Evolutionary conservation across 2,329 filamentous ascomycete genomes (phyloP), one percentile per base, ranked within the genome.

Genomic region (Apiospora pterosperma): DNA sequence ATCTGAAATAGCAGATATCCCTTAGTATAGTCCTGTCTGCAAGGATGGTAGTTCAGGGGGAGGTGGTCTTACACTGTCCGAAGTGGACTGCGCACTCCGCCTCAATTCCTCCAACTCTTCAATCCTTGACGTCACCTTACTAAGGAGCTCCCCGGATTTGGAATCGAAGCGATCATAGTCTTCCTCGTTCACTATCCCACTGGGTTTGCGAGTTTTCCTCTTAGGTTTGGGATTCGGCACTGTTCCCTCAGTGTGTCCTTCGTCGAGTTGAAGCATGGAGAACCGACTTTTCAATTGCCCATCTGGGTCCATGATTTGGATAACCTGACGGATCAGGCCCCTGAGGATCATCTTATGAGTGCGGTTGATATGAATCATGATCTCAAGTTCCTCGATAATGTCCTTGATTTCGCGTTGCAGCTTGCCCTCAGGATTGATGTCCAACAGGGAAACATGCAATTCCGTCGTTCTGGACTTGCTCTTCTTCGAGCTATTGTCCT

Each of bases 381-480:
- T 84, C 10, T 79, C 77, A 0, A 84, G 74, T 65, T 84, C 81
- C 16, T 83, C 81, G 1, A 79, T 69, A 25, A 84, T 81, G 48
- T 84, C 81, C 60, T 81, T 80, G 11, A 81, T 78, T 61, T 84
- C 81, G 0, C 74, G 70, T 36, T 81, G 76, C 0, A 84, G 70
- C 23, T 76, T 73, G 0, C 78, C 79, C 65, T 83, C 80, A 1
- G 76, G 75, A 3, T 76, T 78, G 28, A 83, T 82, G 62, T 81
- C 76, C 1, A 82, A 74, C 0, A 79, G 71, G 61, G 83, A 83
- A 12, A 79, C 77, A 0, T 84, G 74, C 66, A 84, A 80, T 14
- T 83, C 81, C 1, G 79, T 68, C 23, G 83, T 48, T 12, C 42
- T 28, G 1, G 42, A 48, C 23, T 48, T 48, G 10, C 21, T 25